Evolutionary conservation across 176 grass and related monocot genomes (phyloP).

Genomic region (Leersia perrieri): DNA sequence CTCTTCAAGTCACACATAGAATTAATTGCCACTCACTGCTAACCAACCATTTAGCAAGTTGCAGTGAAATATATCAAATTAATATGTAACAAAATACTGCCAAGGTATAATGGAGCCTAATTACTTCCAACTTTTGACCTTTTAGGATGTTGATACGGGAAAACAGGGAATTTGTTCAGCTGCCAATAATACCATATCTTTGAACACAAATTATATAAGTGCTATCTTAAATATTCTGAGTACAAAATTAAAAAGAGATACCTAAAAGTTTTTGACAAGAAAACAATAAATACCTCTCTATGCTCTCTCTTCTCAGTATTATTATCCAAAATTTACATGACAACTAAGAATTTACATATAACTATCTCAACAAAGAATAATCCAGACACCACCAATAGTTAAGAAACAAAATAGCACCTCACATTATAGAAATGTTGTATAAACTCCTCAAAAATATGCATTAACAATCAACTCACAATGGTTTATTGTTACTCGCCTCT

Average conservation of each 20-base stretch:
- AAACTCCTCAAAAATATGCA: neutral
- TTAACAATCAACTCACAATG: neutral
- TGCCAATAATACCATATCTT: neutral
- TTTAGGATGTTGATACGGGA: neutral
- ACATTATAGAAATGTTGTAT: neutral
- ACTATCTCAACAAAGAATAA: neutral
- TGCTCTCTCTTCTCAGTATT: neutral
- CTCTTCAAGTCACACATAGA: neutral
- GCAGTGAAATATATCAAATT: neutral
- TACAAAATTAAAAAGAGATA: neutral
- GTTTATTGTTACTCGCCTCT: neutral
- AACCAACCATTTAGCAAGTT: neutral
- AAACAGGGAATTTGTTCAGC: neutral
- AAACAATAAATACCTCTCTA: neutral
- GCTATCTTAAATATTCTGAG: neutral
- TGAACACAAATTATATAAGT: neutral
- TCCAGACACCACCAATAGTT: neutral
- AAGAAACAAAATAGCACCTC: neutral
- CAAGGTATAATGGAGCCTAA: neutral
- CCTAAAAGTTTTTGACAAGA: neutral
- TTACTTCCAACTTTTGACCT: neutral
- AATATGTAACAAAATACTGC: neutral
- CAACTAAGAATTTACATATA: neutral
- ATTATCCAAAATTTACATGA: neutral
- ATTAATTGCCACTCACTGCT: neutral